Evolutionary conservation across 2,329 filamentous ascomycete species (phyloP).

Genomic region (Cylindrodendrum hubeiense): DNA sequence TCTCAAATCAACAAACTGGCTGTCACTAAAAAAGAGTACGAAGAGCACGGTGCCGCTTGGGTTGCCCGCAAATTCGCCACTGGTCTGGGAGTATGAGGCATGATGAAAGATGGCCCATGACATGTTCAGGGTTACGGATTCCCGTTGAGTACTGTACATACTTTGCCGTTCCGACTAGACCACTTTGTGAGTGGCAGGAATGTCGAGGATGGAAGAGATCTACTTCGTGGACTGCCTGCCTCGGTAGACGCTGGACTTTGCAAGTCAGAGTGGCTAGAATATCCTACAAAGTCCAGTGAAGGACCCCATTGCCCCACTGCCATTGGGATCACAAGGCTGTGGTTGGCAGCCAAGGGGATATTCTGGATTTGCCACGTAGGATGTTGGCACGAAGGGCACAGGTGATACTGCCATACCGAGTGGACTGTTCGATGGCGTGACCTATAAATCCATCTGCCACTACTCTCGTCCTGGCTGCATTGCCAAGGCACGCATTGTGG

Average conservation of each 20-base stretch:
- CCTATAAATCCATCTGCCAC: neutral
- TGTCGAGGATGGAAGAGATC: too few species aligned
- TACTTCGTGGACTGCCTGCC: too few species aligned
- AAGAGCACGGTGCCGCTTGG: conserved; percentile 85
- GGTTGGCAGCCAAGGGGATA: neutral
- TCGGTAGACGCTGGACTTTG: too few species aligned
- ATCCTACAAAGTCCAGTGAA: too few species aligned
- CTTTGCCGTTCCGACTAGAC: neutral
- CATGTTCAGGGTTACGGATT: neutral
- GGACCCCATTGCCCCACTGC: too few species aligned
- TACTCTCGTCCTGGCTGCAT: neutral
- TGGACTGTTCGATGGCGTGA: neutral
- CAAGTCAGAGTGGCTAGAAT: too few species aligned
- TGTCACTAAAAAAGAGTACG: conserved; percentile 91
- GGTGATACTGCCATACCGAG: neutral
- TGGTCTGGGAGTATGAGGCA: conserved; percentile 38
- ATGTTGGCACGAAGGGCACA: neutral
- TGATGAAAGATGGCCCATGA: neutral
- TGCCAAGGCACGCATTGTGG: too few species aligned
- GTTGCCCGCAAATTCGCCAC: conserved; percentile 76
- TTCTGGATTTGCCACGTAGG: neutral
- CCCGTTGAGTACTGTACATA: neutral
- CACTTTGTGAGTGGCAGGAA: too few species aligned
- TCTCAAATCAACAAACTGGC: conserved; percentile 74
- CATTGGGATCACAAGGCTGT: too few species aligned